Evolutionary conservation across 2,329 filamentous ascomycete genomes (phyloP).

Genomic region (Neopestalotiopsis clavispora): DNA sequence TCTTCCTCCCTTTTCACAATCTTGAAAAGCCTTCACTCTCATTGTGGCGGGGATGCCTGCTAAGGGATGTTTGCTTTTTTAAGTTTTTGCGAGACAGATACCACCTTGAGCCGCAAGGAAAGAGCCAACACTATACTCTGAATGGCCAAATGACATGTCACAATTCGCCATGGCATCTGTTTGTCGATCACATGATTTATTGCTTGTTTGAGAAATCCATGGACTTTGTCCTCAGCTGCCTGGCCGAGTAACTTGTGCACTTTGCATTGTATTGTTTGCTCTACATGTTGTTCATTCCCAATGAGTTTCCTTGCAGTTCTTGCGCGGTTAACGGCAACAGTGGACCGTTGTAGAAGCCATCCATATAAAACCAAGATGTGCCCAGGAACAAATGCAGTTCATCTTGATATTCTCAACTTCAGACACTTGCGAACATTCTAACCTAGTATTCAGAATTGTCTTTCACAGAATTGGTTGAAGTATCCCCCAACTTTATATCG

Average conservation of each 20-base stretch:
- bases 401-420: not conserved
- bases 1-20: not conserved
- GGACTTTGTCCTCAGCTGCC: not conserved
- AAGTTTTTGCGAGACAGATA: not conserved
- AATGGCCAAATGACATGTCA: not conserved
- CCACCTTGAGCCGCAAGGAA: not conserved
- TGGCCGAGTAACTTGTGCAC: not conserved
- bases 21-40: not conserved
- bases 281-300: not conserved
- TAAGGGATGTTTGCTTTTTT: not conserved
- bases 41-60: not conserved
- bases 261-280: not conserved
- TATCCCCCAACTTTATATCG: too few species aligned
- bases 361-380: not conserved
- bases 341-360: not conserved
- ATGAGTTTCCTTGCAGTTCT: not conserved
- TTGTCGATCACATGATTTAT: not conserved
- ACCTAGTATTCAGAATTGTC: not conserved
- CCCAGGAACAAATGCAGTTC: not conserved
- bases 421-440: not conserved
- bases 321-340: not conserved
- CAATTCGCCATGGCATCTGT: too few species aligned
- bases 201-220: not conserved
- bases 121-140: not conserved
- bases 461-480: too few species aligned